Evolutionary conservation across 2,329 filamentous ascomycete species (phyloP).

Genomic region (Penicillium sp.): DNA sequence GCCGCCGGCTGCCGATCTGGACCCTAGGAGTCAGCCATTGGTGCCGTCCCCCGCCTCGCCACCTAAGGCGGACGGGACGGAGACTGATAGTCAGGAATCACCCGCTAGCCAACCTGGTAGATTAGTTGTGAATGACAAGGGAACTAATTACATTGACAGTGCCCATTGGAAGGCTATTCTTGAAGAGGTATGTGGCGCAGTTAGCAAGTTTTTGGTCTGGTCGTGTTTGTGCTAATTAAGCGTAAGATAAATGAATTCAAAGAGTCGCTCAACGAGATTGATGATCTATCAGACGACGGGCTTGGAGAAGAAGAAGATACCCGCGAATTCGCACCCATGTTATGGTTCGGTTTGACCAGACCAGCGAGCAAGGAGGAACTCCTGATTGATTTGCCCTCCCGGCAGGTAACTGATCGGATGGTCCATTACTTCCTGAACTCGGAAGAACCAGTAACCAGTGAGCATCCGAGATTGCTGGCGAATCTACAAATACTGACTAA

Average conservation of each 20-base stretch:
- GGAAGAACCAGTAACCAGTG: slow-evolving; percentile 38
- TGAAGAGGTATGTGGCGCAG: slow-evolving; percentile 38
- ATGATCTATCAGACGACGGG: slow-evolving; percentile 32
- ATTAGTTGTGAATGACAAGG: slow-evolving; percentile 36
- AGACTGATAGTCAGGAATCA: slow-evolving; percentile 20
- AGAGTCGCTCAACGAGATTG: slow-evolving; percentile 33
- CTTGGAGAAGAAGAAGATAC: slow-evolving; percentile 25
- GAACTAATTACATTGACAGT: slow-evolving; percentile 42
- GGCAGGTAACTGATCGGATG: slow-evolving; percentile 38
- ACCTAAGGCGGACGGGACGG: slow-evolving; percentile 3
- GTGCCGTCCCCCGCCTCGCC: slow-evolving; percentile 19
- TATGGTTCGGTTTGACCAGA: slow-evolving; percentile 35
- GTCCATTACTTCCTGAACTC: slow-evolving; percentile 41
- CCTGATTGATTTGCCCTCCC: slow-evolving; percentile 37
- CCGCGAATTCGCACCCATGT: slow-evolving; percentile 29
- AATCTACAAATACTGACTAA: not conserved
- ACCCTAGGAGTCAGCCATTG: not conserved
- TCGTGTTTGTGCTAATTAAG: not conserved
- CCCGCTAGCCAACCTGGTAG: slow-evolving; percentile 34
- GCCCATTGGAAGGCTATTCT: slow-evolving; percentile 44
- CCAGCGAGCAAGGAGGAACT: slow-evolving; percentile 37
- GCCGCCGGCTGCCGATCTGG: not conserved
- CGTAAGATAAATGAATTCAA: slow-evolving; percentile 41
- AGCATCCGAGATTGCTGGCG: not conserved
- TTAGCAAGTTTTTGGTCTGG: not conserved